Evolutionary conservation across 140 eudicot genomes (phyloP).

Genomic region (Ambrosia hybrid): DNA sequence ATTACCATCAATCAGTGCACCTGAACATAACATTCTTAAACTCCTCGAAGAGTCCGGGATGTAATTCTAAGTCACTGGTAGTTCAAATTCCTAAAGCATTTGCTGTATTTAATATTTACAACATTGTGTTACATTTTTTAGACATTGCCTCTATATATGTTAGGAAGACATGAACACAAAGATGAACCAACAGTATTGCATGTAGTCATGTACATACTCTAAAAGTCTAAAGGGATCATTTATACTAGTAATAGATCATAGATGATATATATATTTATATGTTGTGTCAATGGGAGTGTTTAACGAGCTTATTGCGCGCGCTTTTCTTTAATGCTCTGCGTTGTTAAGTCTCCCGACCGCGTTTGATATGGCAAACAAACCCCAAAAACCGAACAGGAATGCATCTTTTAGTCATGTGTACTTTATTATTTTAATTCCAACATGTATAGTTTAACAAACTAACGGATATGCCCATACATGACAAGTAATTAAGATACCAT

Average conservation of each 20-base stretch:
- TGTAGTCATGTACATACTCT: not conserved
- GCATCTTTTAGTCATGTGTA: not conserved
- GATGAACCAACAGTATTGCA: not conserved
- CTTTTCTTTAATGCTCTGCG: not conserved
- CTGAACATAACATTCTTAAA: conserved; percentile 75
- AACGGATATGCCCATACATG: too few relatives aligned
- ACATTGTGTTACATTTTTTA: not conserved
- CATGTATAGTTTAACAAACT: too few relatives aligned
- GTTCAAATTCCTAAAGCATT: conserved; percentile 2
- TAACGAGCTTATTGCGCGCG: not conserved
- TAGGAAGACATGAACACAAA: not conserved
- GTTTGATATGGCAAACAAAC: not conserved
- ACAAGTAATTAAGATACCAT: too few relatives aligned
- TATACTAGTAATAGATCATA: not conserved
- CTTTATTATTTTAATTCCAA: too few relatives aligned
- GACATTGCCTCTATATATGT: not conserved
- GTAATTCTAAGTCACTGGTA: conserved; percentile 22
- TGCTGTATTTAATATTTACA: conserved; percentile 1
- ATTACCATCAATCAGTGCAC: conserved; percentile 85
- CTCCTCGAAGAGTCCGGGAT: conserved; percentile 82
- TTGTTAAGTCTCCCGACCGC: not conserved
- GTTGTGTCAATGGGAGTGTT: not conserved
- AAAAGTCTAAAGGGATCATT: not conserved
- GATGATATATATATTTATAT: not conserved
- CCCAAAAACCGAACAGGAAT: not conserved